Evolutionary conservation across 345 rosid genomes (phyloP).

Genomic region (Hibiscus trionum): DNA sequence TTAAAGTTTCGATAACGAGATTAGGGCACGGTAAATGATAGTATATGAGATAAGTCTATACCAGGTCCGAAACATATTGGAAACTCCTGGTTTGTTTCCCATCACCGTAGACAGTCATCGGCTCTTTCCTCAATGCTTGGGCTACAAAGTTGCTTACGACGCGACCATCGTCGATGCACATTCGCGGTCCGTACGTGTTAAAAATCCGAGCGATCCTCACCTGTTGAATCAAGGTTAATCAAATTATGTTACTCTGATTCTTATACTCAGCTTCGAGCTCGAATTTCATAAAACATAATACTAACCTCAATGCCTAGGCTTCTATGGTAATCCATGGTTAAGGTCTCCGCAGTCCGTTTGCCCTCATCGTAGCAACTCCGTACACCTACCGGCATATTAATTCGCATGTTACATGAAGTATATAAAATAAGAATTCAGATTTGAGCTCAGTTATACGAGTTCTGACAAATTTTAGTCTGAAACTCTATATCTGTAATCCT

Average conservation of each 20-base stretch:
- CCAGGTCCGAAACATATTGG: constrained; percentile 85
- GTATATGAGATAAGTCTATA: constrained; percentile 17
- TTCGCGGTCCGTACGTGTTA: constrained; percentile 79
- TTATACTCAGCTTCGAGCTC: not conserved
- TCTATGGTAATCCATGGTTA: constrained; percentile 77
- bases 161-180: constrained; percentile 88
- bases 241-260: not conserved
- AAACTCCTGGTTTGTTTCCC: constrained; percentile 90
- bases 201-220: constrained; percentile 80
- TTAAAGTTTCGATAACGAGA: no score
- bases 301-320: constrained; percentile 69
- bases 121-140: constrained; percentile 76
- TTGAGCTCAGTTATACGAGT: no score
- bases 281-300: not conserved
- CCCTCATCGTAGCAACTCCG: constrained; percentile 88
- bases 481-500: no score
- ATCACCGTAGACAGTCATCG: constrained; percentile 87
- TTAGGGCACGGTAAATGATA: not conserved
- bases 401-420: no score
- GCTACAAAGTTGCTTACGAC: constrained; percentile 89
- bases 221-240: constrained; percentile 21
- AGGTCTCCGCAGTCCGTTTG: constrained; percentile 77
- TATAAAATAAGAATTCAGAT: no score
- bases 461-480: no score
- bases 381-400: constrained; percentile 35